Conservation (phyloP, 116 monocot genomes). For the Cymodocea nodosa region DNA sequence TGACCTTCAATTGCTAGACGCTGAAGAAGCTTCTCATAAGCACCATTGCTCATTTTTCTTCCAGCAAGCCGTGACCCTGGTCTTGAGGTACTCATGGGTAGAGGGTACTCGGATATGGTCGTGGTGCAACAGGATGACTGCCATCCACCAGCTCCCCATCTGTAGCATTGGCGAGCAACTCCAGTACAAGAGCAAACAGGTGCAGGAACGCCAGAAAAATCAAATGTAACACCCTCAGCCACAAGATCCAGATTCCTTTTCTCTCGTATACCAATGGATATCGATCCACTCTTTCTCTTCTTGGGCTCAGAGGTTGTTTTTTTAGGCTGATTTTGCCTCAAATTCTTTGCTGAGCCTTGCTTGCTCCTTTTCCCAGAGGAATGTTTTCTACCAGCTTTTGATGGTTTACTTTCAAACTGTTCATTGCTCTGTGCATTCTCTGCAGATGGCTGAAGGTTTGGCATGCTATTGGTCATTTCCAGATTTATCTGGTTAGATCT, state of each 20-base stretch:
- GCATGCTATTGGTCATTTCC: constrained; percentile 10
- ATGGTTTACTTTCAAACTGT: constrained; percentile 12
- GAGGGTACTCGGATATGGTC: constrained; percentile 56
- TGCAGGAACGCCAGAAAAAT: constrained; percentile 50
- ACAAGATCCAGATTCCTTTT: constrained; percentile 22
- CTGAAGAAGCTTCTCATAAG: constrained; percentile 51
- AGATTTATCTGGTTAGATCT: constrained; percentile 9
- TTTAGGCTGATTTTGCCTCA: constrained; percentile 28
- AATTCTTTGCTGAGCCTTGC: constrained; percentile 10
- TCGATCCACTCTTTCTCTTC: constrained; percentile 27
- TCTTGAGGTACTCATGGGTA: constrained; percentile 58
- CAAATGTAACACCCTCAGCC: constrained; percentile 27
- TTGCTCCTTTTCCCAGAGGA: constrained; percentile 12
- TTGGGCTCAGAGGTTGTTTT: constrained; percentile 15
- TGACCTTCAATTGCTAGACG: constrained; percentile 54
- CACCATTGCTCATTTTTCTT: constrained; percentile 76
- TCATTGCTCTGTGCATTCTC: background rate
- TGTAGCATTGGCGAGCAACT: constrained; percentile 60
- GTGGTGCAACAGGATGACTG: constrained; percentile 75
- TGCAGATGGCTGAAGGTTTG: background rate
- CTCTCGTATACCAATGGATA: constrained; percentile 20
- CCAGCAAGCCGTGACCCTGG: constrained; percentile 56
- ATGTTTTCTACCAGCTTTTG: constrained; percentile 22
- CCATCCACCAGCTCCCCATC: constrained; percentile 89
- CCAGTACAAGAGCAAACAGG: constrained; percentile 73